Conservation (phyloP, 2,329 filamentous ascomycete genomes). For the Microdochium paspali region DNA sequence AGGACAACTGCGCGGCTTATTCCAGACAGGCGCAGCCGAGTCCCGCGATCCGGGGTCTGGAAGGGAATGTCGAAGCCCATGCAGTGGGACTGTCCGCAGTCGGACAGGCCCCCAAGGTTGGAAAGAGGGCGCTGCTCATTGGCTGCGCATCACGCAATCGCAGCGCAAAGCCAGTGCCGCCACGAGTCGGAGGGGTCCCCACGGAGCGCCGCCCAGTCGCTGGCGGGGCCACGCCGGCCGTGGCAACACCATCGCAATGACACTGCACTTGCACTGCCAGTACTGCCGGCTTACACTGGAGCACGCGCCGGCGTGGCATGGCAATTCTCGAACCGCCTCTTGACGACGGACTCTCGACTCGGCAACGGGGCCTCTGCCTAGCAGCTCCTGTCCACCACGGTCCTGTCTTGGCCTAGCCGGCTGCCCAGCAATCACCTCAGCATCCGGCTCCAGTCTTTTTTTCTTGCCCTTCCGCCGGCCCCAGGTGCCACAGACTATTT, state of each 20-base stretch:
- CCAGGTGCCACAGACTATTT: slow-evolving; percentile 16
- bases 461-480: neutral
- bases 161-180: neutral
- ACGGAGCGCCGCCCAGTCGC: neutral
- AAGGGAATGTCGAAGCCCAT: neutral
- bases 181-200: neutral
- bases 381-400: neutral
- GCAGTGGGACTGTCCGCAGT: neutral
- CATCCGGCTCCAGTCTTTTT: neutral
- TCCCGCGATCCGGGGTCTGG: neutral
- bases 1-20: neutral
- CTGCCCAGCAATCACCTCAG: neutral
- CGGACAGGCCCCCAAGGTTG: neutral
- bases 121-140: neutral
- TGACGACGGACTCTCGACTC: neutral
- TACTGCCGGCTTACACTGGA: too few species aligned
- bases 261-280: too few species aligned
- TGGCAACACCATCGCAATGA: neutral
- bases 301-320: too few species aligned
- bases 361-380: neutral
- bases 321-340: neutral
- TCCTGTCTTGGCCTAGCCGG: neutral
- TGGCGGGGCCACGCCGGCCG: neutral
- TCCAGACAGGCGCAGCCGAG: neutral
- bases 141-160: slow-evolving; percentile 1